Evolutionary conservation across 495 filamentous ascomycete genomes (phyloP), one percentile per base, ranked within the genome.

Genomic region (Penicillium lagena): DNA sequence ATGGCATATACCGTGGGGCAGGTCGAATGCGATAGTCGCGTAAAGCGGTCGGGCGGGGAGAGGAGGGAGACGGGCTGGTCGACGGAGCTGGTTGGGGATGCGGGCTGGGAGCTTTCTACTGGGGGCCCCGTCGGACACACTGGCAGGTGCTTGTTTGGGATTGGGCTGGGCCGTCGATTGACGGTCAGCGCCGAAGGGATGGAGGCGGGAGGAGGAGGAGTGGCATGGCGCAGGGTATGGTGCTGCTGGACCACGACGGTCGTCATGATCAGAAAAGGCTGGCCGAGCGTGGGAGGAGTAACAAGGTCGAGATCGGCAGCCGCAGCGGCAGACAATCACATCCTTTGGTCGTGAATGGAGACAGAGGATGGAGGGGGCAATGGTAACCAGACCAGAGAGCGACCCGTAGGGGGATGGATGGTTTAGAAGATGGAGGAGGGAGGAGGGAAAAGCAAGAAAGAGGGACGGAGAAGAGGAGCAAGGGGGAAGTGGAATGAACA

Each of bases 81-180:
- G 44, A 67, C 66, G 40, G 32, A 36, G 62, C 63, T 46, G 74
- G 72, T 40, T 68, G 55, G 53, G 12, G 58, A 52, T 6, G 52
- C 33, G 4, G 85, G 17, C 75, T 86, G 54, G 73, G 80, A 45
- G 73, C 78, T 33, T 6, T 56, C 66, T 37, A 71, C 59, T 8
- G 83, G 84, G 9, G 87, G 82, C 0, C 87, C 87, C 8, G 90
- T 78, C n/a, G 89, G 84, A 56, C 88, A 91, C 40, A 83, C 72
- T 7, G 89, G 87, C 11, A 96, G 67, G 65, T 95, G 89, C 60
- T 94, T 95, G 66, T 95, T 95, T 8, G 93, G 90, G 15, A 96
- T 76, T 10, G 87, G 77, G 31, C 69, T 72, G n/a, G 70, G 53
- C 34, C 60, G 67, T 39, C 67, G 58, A 46, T 71, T 70, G 29